These are phyloP conservation scores for Wickerhamiella hasegawae DNA, from an alignment of 805 yeast genomes.

Conservation along the genomic window DNA sequence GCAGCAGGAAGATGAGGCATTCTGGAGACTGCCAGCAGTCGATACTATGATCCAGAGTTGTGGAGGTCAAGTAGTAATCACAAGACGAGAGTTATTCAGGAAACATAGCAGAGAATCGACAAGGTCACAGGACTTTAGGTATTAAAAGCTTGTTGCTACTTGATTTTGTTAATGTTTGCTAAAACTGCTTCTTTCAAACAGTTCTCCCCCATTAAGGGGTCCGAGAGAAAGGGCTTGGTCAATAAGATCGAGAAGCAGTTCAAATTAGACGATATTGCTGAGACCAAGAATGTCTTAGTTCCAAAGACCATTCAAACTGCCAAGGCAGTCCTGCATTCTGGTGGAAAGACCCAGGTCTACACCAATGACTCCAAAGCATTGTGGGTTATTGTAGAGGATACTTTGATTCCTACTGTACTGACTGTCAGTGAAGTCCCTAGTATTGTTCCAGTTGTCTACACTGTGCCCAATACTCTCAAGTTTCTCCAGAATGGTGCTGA, in stretches of 20 bases:
- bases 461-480: slow-evolving; percentile 60
- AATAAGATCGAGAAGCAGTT: slow-evolving; percentile 28
- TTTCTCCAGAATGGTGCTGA: slow-evolving; percentile 63
- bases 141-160: not conserved
- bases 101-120: too few relatives aligned
- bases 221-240: slow-evolving; percentile 52
- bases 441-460: slow-evolving; percentile 48
- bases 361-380: slow-evolving; percentile 48
- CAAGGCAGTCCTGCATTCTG: slow-evolving; percentile 35
- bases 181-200: slow-evolving; percentile 37
- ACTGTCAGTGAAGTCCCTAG: slow-evolving; percentile 57
- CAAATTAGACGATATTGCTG: slow-evolving; percentile 9
- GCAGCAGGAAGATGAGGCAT: not conserved
- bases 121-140: not conserved
- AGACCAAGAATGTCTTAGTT: slow-evolving; percentile 25
- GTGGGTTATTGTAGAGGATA: slow-evolving; percentile 39
- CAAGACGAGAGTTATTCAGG: too few relatives aligned
- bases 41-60: too few relatives aligned
- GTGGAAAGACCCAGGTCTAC: slow-evolving; percentile 45
- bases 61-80: too few relatives aligned
- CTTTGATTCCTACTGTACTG: slow-evolving; percentile 46
- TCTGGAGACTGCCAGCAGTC: too few relatives aligned
- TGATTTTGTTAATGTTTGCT: slow-evolving; percentile 11
- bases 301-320: slow-evolving; percentile 49
- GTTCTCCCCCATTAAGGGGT: slow-evolving; percentile 60